Conservation (phyloP, 306 rosid species). For the Cyclanthera cordifolia region DNA sequence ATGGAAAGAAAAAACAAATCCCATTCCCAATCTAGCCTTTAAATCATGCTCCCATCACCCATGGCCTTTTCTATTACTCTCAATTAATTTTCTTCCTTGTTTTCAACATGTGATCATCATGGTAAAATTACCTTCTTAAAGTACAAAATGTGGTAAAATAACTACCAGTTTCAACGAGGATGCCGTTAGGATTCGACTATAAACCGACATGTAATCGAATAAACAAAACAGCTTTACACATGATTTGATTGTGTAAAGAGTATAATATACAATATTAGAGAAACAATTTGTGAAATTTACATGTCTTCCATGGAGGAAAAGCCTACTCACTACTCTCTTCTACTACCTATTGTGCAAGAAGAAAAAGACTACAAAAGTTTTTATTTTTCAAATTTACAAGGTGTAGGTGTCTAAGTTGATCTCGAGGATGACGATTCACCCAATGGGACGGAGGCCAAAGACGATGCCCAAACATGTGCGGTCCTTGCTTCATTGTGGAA, state of each 20-base stretch:
- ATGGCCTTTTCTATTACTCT: neutral
- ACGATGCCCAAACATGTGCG: conserved; percentile 68
- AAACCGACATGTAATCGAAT: neutral
- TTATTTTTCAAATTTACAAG: neutral
- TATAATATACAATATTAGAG: neutral
- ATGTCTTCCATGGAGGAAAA: neutral
- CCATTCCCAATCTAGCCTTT: neutral
- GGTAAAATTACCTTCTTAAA: neutral
- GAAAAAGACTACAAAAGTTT: neutral
- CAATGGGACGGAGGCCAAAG: conserved; percentile 59
- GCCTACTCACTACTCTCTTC: neutral
- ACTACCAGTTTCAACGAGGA: neutral
- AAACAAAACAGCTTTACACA: neutral
- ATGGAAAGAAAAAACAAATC: neutral
- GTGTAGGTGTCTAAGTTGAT: neutral
- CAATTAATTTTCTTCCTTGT: neutral
- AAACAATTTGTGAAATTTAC: neutral
- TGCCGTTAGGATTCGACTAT: neutral
- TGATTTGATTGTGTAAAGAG: neutral
- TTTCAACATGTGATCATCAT: neutral
- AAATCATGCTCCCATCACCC: neutral
- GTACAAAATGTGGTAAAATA: neutral
- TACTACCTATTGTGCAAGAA: neutral
- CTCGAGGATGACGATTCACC: conserved; percentile 38
- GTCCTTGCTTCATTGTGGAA: conserved; percentile 51